Evolutionary conservation across 768 basidiomycete species (phyloP).

Genomic region (Pholiota conissans): DNA sequence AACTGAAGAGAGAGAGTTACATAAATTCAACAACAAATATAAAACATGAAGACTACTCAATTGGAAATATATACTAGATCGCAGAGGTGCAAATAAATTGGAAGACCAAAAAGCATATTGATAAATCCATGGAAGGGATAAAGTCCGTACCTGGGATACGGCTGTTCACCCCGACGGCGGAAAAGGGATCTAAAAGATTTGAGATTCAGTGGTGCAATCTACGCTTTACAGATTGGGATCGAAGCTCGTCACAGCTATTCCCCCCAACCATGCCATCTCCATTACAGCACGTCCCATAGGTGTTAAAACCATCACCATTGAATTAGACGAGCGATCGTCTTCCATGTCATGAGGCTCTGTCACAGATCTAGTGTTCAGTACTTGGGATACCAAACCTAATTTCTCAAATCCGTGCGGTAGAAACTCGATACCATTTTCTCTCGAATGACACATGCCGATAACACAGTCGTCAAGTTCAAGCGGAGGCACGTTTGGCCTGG

Average conservation of each 20-base stretch:
- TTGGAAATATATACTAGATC: too few relatives aligned
- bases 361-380: constrained; percentile 27
- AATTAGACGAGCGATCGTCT: constrained; percentile 24
- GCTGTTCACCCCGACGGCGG: too few relatives aligned
- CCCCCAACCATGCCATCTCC: constrained; percentile 58
- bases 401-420: constrained; percentile 75
- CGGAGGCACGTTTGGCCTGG: constrained; percentile 35
- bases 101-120: too few relatives aligned
- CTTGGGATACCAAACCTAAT: constrained; percentile 62
- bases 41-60: too few relatives aligned
- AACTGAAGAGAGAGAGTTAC: too few relatives aligned
- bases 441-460: constrained; percentile 61
- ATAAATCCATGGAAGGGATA: too few relatives aligned
- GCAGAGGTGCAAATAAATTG: too few relatives aligned
- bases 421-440: constrained; percentile 74
- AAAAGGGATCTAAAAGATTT: too few relatives aligned
- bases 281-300: constrained; percentile 54
- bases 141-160: too few relatives aligned
- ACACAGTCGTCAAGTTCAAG: constrained; percentile 41
- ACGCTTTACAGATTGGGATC: constrained; percentile 17
- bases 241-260: constrained; percentile 53
- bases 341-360: constrained; percentile 22
- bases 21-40: too few relatives aligned
- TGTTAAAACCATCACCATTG: constrained; percentile 46
- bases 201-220: not conserved